Percentiles rank a stretch among this genome's conserved stretches.
Conservation (phyloP, 2,329 filamentous ascomycete genomes). For the Neopestalotiopsis clavispora region DNA sequence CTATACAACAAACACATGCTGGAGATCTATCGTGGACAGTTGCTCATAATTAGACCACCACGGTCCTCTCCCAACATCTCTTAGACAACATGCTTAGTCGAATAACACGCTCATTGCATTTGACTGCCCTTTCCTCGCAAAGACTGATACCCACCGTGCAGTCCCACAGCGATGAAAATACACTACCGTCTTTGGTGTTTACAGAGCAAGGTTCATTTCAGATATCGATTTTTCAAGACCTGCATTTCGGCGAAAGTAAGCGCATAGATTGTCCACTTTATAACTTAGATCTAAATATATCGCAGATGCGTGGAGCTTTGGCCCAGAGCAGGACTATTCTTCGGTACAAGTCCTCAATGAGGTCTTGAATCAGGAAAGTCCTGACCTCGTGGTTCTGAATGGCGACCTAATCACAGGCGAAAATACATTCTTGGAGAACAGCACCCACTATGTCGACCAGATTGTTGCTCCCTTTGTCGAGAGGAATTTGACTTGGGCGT, state of each 20-base stretch:
- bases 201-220: not conserved
- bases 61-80: not conserved
- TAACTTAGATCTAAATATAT: not conserved
- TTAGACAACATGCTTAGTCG: not conserved
- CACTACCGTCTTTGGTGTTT: not conserved
- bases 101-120: not conserved
- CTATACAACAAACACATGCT: too few species aligned
- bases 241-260: not conserved
- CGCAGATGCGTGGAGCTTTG: slow-evolving; percentile 47
- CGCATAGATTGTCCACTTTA: not conserved
- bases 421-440: slow-evolving; percentile 59
- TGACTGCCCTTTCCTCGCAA: not conserved
- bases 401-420: slow-evolving; percentile 76
- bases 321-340: slow-evolving; percentile 59
- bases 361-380: slow-evolving; percentile 60
- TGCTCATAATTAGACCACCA: not conserved
- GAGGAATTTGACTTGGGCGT: slow-evolving; percentile 64
- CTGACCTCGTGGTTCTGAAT: slow-evolving; percentile 70
- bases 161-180: not conserved
- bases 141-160: not conserved
- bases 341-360: slow-evolving; percentile 60
- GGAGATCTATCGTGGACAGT: too few species aligned
- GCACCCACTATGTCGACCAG: slow-evolving; percentile 61
- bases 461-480: slow-evolving; percentile 63
- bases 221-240: not conserved